Base-by-base conservation (phyloP, 345 rosid species). In the Ricinus communis region DNA sequence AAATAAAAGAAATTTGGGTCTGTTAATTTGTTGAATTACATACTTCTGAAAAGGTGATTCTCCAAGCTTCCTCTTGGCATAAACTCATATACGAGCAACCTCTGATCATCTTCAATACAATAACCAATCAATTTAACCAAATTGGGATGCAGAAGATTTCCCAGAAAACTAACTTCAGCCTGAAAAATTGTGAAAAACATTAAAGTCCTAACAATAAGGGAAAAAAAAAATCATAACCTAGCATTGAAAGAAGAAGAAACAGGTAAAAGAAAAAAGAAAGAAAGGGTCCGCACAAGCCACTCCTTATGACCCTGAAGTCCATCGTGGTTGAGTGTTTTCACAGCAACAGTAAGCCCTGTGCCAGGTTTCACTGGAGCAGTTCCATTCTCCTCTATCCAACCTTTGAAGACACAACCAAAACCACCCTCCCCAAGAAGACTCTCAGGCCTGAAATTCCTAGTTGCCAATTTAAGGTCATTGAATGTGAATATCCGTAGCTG, bases 341-440 rank as follows among this genome's bases (percentile, higher is more conserved):
- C 79, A 10, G 79, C 79, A 56, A 76, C 79, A 19, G 74, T 70
- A 43, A 69, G 79, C 46, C 74, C 74, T 36, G 79, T 76, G 19
- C 79, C 79, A 11, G 74, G 79, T 56, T 76, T 75, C 69, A 75
- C 78, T 62, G 78, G 78, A 24, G 73, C 78, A 68, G 77, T 75
- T 75, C 79, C 74, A 25, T 75, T 75, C 51, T 75, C 79, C 60
- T 75, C 74, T 0, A 70, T 56, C 74, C 74, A 75, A 19, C 79
- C 79, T 75, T 75, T 75, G 74, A 75, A 75, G 51, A 75, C 79
- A 22, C 79, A 71, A 2, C 79, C 79, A 76, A 76, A 76, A 31
- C 79, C 79, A 70, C 79, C 79, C 71, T 76, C 79, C 40, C 79
- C 79, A 8, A 76, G 79, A 64, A 76, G 74, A 65, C 79, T 76